phyloP scores from a whole-genome alignment of 306 rosid species.

The Sicyos baderoa region DNA sequence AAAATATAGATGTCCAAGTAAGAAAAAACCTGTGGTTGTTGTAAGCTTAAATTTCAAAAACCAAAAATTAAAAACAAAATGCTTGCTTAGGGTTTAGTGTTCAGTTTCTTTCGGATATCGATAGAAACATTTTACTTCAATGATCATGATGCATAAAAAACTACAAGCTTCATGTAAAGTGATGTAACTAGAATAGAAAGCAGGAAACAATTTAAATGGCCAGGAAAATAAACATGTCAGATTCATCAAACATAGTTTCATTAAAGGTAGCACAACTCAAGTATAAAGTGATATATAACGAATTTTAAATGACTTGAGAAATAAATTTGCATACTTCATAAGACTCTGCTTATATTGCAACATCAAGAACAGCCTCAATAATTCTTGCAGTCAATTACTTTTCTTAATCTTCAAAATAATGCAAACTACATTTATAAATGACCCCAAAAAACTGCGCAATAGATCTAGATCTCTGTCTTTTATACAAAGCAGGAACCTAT shows the following conservation, averaged over 20 bases:
- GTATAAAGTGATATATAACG: background rate
- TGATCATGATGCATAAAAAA: background rate
- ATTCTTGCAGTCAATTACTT: background rate
- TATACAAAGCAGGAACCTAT: background rate
- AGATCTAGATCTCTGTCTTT: background rate
- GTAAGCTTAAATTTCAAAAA: too few relatives aligned
- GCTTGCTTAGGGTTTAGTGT: background rate
- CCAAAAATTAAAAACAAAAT: too few relatives aligned
- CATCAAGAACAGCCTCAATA: background rate
- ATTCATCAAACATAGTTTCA: background rate
- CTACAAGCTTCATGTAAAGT: background rate
- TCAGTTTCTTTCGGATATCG: background rate
- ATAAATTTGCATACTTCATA: background rate
- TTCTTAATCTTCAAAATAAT: background rate
- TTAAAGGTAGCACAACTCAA: background rate
- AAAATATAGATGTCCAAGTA: too few relatives aligned
- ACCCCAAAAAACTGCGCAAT: background rate
- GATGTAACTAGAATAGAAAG: constrained; percentile 1
- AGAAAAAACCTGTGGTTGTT: too few relatives aligned
- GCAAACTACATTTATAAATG: background rate
- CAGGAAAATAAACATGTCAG: background rate
- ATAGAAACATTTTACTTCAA: background rate
- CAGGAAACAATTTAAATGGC: background rate
- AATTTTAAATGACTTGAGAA: background rate
- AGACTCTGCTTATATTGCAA: background rate